A percentile compares a stretch with the other conserved stretches of the same genome.
Evolutionary conservation across 2,329 filamentous ascomycete species (phyloP).

Genomic region (Capronia americana): DNA sequence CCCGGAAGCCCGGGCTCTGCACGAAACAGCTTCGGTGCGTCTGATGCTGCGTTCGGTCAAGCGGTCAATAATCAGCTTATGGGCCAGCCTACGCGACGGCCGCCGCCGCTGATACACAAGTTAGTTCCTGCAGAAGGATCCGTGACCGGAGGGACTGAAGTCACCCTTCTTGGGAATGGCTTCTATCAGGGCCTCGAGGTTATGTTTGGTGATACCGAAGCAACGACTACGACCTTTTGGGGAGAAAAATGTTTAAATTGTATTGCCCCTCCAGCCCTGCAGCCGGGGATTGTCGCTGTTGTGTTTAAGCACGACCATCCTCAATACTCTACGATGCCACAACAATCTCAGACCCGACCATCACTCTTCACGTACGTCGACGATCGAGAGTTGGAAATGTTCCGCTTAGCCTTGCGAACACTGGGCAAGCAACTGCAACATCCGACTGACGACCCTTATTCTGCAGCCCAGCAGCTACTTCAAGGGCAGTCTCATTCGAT

Average conservation of each 20-base stretch:
- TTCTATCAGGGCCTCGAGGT: conserved; percentile 83
- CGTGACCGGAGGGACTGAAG: conserved; percentile 82
- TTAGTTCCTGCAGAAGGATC: conserved; percentile 84
- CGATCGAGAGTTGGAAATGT: conserved; percentile 56
- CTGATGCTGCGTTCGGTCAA: conserved; percentile 43
- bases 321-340: conserved; percentile 54
- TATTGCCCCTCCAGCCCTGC: conserved; percentile 72
- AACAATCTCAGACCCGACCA: conserved; percentile 52
- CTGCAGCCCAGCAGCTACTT: conserved; percentile 54
- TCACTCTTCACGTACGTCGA: conserved; percentile 72
- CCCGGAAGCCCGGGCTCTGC: conserved; percentile 71
- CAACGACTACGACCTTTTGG: conserved; percentile 80
- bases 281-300: conserved; percentile 72
- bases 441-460: conserved; percentile 58
- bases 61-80: conserved; percentile 41
- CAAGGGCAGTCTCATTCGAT: conserved; percentile 37
- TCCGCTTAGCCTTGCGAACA: conserved; percentile 52
- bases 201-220: conserved; percentile 76
- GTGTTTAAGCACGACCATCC: conserved; percentile 67
- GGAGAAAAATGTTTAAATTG: conserved; percentile 80
- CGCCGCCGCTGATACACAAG: conserved; percentile 74
- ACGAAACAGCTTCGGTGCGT: conserved; percentile 53
- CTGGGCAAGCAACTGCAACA: conserved; percentile 55
- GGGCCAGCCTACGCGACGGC: conserved; percentile 55
- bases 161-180: conserved; percentile 79